Evolutionary conservation across 2,329 filamentous ascomycete genomes (phyloP).

Genomic region (Microcyclospora tardicrescens): DNA sequence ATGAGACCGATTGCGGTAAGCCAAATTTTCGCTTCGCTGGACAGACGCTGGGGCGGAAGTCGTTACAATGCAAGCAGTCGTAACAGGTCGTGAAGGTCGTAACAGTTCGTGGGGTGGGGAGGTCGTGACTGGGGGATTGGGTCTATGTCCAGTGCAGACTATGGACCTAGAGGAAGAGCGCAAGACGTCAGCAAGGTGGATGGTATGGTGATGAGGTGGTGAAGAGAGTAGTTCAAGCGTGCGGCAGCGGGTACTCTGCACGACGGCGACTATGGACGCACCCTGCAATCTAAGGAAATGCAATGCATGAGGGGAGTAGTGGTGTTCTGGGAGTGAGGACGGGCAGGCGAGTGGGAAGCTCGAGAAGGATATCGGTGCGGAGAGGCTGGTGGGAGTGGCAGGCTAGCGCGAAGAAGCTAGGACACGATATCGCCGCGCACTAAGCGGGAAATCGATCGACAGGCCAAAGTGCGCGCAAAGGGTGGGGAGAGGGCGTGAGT

Average conservation of each 20-base stretch:
- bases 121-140: constrained; percentile 8
- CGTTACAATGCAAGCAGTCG: constrained; percentile 22
- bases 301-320: constrained; percentile 22
- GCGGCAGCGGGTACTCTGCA: constrained; percentile 15
- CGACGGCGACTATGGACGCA: constrained; percentile 22
- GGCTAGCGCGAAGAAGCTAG: constrained; percentile 6
- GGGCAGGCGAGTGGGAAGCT: constrained; percentile 4
- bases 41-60: constrained; percentile 17
- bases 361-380: constrained; percentile 11
- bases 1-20: constrained; percentile 11
- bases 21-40: constrained; percentile 11
- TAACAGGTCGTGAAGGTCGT: constrained; percentile 22
- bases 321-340: constrained; percentile 19
- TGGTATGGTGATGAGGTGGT: not conserved
- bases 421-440: not conserved
- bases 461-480: too few species aligned
- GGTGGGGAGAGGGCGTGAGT: too few species aligned
- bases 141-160: not conserved
- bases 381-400: constrained; percentile 18
- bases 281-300: constrained; percentile 22
- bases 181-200: constrained; percentile 8
- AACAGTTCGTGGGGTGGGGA: constrained; percentile 17
- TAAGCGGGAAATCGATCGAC: too few species aligned
- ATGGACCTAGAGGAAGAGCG: constrained; percentile 9
- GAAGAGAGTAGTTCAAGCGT: not conserved